phyloP scores from a whole-genome alignment of 2,329 filamentous ascomycete species.

The Fusarium praegraminearum region DNA sequence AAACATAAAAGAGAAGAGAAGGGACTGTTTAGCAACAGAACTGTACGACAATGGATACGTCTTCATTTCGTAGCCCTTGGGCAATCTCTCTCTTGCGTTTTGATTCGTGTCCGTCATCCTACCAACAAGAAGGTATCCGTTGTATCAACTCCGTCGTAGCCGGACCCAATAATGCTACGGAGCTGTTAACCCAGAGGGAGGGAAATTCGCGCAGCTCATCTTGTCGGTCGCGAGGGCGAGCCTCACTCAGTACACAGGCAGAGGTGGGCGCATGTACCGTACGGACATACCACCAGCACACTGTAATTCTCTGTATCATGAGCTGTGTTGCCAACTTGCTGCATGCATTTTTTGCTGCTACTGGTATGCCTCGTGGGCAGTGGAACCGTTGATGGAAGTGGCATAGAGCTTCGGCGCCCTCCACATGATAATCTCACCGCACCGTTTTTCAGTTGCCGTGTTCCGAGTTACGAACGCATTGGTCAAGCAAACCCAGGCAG shows the following conservation, averaged over 20 bases:
- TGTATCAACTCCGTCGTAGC: conserved; percentile 19
- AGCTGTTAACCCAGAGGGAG: conserved; percentile 2
- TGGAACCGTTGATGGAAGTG: conserved; percentile 33
- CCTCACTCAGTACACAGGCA: no score
- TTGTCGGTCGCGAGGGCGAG: conserved; percentile 10
- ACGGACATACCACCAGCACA: conserved; percentile 14
- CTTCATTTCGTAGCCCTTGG: conserved; percentile 23
- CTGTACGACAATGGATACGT: conserved; percentile 18
- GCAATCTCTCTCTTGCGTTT: conserved; percentile 35
- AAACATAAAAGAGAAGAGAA: background rate
- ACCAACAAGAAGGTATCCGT: conserved; percentile 11
- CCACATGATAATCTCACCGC: conserved; percentile 47
- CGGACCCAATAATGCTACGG: conserved; percentile 12
- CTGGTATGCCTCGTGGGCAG: conserved; percentile 13
- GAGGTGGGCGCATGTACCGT: background rate
- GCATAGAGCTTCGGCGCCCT: conserved; percentile 37
- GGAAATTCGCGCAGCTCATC: conserved; percentile 40
- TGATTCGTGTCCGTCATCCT: conserved; percentile 11
- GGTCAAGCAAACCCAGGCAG: conserved; percentile 8
- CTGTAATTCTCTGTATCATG: conserved; percentile 26
- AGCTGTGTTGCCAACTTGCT: conserved; percentile 9
- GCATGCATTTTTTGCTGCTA: conserved; percentile 19
- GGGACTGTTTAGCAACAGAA: conserved; percentile 13
- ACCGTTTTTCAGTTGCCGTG: conserved; percentile 46
- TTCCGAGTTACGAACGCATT: conserved; percentile 44